These are phyloP conservation scores for Cryptosporidium sp. DNA, from an alignment of 169 alveolate species.

Conservation along the genomic window DNA sequence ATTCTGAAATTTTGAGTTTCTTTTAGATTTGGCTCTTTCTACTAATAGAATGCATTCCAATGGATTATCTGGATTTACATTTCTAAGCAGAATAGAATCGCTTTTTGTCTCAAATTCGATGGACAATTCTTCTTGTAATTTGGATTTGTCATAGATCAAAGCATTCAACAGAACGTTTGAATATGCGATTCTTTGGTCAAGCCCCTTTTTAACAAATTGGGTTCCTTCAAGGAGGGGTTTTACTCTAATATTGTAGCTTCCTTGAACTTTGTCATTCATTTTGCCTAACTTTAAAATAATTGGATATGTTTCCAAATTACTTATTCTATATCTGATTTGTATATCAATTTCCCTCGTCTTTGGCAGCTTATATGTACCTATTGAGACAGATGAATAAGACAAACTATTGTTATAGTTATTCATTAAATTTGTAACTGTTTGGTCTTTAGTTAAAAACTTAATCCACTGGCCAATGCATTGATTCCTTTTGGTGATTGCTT, in stretches of 20 bases:
- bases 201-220: conserved; percentile 9
- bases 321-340: conserved; percentile 49
- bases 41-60: conserved; percentile 32
- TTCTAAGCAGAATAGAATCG: conserved; percentile 22
- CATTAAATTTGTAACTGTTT: not conserved
- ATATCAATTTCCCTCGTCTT: conserved; percentile 7
- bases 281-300: conserved; percentile 22
- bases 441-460: not conserved
- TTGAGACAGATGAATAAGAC: conserved; percentile 33
- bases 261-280: conserved; percentile 19
- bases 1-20: not conserved
- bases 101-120: conserved; percentile 13
- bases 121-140: conserved; percentile 4
- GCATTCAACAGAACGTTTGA: conserved; percentile 24
- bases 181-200: conserved; percentile 48
- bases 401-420: not conserved
- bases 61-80: conserved; percentile 23
- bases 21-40: not conserved
- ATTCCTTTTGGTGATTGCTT: conserved; percentile 6
- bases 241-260: conserved; percentile 9
- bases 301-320: conserved; percentile 28
- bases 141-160: conserved; percentile 44
- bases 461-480: conserved; percentile 63
- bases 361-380: conserved; percentile 36
- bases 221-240: conserved; percentile 18